These are phyloP conservation scores for Cylindrotheca closterium DNA, from an alignment of 108 stramenopile species.

Conservation along the genomic window DNA sequence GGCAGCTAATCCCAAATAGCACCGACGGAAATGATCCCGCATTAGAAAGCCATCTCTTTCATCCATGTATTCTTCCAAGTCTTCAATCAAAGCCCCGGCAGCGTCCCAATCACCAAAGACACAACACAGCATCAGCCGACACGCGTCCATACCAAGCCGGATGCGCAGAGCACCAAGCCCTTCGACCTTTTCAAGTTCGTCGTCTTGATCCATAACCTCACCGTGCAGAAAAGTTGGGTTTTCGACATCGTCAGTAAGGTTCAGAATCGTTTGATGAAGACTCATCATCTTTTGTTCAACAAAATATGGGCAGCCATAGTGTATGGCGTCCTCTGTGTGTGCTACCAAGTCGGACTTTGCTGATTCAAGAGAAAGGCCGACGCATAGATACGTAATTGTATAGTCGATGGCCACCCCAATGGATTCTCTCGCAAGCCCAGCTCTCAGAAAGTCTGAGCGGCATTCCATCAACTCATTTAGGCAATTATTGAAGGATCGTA, in stretches of 20 bases:
- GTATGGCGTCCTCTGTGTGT: slow-evolving; percentile 17
- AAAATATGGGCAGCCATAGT: slow-evolving; percentile 14
- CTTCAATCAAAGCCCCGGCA: slow-evolving; percentile 11
- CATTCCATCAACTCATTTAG: slow-evolving; percentile 33
- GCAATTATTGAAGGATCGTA: slow-evolving; percentile 22
- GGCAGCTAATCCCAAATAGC: slow-evolving; percentile 18
- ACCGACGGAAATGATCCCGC: slow-evolving; percentile 12
- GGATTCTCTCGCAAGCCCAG: slow-evolving; percentile 22
- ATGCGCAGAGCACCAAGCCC: slow-evolving; percentile 24
- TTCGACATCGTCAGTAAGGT: slow-evolving; percentile 9
- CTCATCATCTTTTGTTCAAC: slow-evolving; percentile 13
- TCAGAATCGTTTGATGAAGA: slow-evolving; percentile 25
- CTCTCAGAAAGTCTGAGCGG: slow-evolving; percentile 13
- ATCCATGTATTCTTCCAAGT: slow-evolving; percentile 13
- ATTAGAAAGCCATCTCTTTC: slow-evolving; percentile 2
- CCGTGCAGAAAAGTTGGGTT: slow-evolving; percentile 25
- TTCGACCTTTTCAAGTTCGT: slow-evolving; percentile 3
- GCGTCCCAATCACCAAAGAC: slow-evolving; percentile 24
- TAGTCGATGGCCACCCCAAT: slow-evolving; percentile 17
- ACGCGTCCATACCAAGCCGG: slow-evolving; percentile 24
- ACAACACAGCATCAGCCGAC: slow-evolving; percentile 28
- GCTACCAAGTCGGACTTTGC: slow-evolving; percentile 22
- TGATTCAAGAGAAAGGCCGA: slow-evolving; percentile 32
- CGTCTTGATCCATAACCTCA: slow-evolving; percentile 20
- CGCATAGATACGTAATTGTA: slow-evolving; percentile 13